A percentile compares a stretch with the other conserved stretches of the same genome.
These are phyloP conservation scores for Avicennia marina DNA, from an alignment of 257 asterid genomes.

Conservation along the genomic window DNA sequence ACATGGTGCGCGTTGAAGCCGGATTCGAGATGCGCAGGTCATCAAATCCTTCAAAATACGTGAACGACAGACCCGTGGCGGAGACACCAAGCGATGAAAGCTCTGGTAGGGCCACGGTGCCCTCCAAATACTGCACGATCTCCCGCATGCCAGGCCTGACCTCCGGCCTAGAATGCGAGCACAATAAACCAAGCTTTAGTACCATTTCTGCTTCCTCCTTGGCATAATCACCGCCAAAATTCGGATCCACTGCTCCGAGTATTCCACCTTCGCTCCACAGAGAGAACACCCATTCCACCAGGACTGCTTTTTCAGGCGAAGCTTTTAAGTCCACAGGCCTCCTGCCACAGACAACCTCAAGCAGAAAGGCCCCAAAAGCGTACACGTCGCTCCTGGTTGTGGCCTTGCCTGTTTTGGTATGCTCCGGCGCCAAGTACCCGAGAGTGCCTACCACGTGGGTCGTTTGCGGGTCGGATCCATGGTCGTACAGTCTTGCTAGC, in stretches of 20 bases:
- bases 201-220: slow-evolving; percentile 44
- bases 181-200: slow-evolving; percentile 49
- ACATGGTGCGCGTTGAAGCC: not conserved
- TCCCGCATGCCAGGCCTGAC: not conserved
- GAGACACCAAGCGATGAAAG: not conserved
- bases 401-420: slow-evolving; percentile 52
- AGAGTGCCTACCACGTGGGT: slow-evolving; percentile 64
- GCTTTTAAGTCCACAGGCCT: slow-evolving; percentile 48
- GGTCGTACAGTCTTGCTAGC: slow-evolving; percentile 58
- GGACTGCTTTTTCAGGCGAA: slow-evolving; percentile 21
- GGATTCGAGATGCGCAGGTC: not conserved
- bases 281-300: slow-evolving; percentile 51
- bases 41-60: not conserved
- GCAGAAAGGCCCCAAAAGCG: slow-evolving; percentile 63
- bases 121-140: not conserved
- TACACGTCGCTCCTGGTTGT: slow-evolving; percentile 56
- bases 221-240: slow-evolving; percentile 29
- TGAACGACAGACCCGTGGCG: not conserved
- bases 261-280: slow-evolving; percentile 43
- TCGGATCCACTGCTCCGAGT: slow-evolving; percentile 42
- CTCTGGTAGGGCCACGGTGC: not conserved
- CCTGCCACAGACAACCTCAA: slow-evolving; percentile 65
- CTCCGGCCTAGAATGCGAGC: slow-evolving; percentile 21
- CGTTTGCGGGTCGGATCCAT: slow-evolving; percentile 66
- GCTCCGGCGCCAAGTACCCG: slow-evolving; percentile 76